phyloP scores from a whole-genome alignment of 345 rosid genomes.

The Linum lewisii region DNA sequence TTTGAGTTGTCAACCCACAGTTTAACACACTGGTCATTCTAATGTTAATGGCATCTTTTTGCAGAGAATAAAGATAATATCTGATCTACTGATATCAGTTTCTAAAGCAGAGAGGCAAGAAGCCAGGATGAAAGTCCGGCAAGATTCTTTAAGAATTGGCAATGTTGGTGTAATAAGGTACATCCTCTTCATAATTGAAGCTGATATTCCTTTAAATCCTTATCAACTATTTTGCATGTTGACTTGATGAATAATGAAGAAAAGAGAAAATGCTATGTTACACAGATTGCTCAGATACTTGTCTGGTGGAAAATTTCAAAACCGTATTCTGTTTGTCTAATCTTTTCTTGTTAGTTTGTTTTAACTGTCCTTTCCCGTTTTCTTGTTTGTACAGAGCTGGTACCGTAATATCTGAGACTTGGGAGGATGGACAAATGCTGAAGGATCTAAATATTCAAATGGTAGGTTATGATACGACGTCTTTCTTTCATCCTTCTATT shows the following conservation, averaged over 20 bases:
- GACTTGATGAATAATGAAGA: neutral
- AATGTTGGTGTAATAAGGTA: conserved; percentile 97
- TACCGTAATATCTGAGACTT: conserved; percentile 89
- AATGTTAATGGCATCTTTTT: conserved; percentile 16
- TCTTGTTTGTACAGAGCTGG: conserved; percentile 66
- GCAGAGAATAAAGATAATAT: conserved; percentile 86
- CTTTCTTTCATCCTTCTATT: neutral
- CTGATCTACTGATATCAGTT: conserved; percentile 88
- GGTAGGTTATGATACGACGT: conserved; percentile 34
- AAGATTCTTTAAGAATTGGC: conserved; percentile 94
- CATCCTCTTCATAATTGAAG: neutral
- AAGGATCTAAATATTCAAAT: conserved; percentile 93
- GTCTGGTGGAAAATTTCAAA: neutral
- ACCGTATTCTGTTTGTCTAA: neutral
- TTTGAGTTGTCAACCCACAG: neutral
- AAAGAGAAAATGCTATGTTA: neutral
- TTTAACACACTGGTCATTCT: neutral
- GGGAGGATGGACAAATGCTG: conserved; percentile 98
- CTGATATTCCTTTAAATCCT: neutral
- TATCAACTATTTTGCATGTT: neutral
- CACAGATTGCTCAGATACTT: neutral
- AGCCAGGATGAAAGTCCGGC: conserved; percentile 92
- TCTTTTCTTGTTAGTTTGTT: neutral
- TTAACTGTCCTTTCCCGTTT: neutral
- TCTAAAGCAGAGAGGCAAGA: conserved; percentile 97